Evolutionary conservation across 2,329 filamentous ascomycete genomes (phyloP), one percentile per base, ranked within the genome.

Genomic region (Fusarium fracticaudum): DNA sequence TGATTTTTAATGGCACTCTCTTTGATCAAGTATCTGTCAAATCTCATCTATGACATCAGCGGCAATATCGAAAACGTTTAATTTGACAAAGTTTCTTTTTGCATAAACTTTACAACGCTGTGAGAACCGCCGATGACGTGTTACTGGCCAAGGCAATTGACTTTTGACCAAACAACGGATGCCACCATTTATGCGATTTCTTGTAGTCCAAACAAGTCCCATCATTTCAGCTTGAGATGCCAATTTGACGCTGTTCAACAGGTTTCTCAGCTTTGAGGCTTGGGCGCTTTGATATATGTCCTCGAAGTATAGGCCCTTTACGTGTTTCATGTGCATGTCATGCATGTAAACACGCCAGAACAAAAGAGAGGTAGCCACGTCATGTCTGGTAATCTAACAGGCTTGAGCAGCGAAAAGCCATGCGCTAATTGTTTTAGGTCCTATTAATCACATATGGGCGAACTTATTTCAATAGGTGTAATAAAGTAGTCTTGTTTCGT

Each of bases 381-480:
- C 55, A 50, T 38, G 24, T 20, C 7, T 14, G 24, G 20, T 6
- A n/a, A 2, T 18, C 8, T 9, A 3, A 7, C 3, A 7, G 12
- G 7, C 6, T 3, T 13, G 13, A 2, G 22, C 2, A 11, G 9
- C 24, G 6, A 50, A n/a, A 17, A 2, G 0, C 1, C 3, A n/a
- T 5, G 7, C 26, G 26, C 26, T 24, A 20, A 20, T 9, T 3
- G 7, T n/a, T 3, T 6, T 7, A 22, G 3, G 6, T 2, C 8
- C 5, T 7, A 3, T n/a, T 10, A 11, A 29, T n/a, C 48, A 14
- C 0, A 4, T 0, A 12, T 8, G 3, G 6, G 9, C 22, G 6
- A 22, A 1, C 2, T 10, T 29, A 7, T 2, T 29, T 3, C 5
- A 11, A 31, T 5, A 8, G 8, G 20, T 11, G 38, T 44, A 31